Conservation (phyloP, 306 rosid genomes). For the Ochetophila trinervis region DNA sequence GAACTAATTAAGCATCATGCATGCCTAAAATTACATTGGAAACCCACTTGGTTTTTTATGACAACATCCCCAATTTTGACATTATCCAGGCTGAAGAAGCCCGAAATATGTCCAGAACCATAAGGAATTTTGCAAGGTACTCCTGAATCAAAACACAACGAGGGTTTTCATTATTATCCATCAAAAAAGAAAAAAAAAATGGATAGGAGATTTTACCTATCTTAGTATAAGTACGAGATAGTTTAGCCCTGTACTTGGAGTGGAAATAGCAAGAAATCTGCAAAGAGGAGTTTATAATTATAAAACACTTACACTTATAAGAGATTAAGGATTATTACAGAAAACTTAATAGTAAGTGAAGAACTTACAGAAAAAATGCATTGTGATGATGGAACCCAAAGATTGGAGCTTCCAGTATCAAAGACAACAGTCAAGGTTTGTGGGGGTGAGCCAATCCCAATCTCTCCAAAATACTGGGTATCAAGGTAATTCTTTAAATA, state of each 20-base stretch:
- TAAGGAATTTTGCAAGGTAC: conserved; percentile 46
- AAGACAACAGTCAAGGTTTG: conserved; percentile 62
- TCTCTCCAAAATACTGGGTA: conserved; percentile 71
- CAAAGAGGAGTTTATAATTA: conserved; percentile 29
- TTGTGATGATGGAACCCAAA: conserved; percentile 80
- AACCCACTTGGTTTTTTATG: conserved; percentile 40
- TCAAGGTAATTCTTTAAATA: conserved; percentile 65
- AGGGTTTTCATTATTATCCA: conserved; percentile 5
- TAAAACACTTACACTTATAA: not conserved
- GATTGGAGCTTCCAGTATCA: conserved; percentile 76
- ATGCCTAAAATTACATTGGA: conserved; percentile 1
- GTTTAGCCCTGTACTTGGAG: conserved; percentile 56
- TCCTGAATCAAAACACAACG: conserved; percentile 30
- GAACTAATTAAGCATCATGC: not conserved
- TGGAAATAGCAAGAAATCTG: conserved; percentile 71
- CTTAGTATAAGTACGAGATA: conserved; percentile 42
- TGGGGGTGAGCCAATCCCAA: conserved; percentile 70
- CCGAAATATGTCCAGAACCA: conserved; percentile 41
- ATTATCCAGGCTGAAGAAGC: conserved; percentile 46
- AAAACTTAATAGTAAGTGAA: not conserved
- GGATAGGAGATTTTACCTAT: conserved; percentile 35
- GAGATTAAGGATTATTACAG: conserved; percentile 7
- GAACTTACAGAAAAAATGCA: conserved; percentile 64
- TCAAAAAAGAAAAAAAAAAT: not conserved
- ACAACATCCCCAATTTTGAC: conserved; percentile 39